These are phyloP conservation scores for Coemansia sp. DNA, from an alignment of 192 early-diverging fungal species.

Conservation along the genomic window DNA sequence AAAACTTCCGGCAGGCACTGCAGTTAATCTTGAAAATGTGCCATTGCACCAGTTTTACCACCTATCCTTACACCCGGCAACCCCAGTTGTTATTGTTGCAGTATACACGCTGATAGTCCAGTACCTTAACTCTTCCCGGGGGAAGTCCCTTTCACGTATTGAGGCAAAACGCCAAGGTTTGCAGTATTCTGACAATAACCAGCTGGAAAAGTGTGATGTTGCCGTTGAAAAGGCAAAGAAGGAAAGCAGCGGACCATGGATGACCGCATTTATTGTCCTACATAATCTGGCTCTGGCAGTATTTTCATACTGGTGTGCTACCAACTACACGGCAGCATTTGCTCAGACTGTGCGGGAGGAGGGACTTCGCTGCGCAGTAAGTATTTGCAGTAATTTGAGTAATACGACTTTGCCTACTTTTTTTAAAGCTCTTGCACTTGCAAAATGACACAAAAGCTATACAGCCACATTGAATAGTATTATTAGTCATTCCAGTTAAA, in stretches of 20 bases:
- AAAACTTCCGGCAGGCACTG: constrained; percentile 44
- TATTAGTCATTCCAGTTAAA: too few species aligned
- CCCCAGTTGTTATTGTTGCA: constrained; percentile 61
- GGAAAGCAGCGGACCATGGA: constrained; percentile 50
- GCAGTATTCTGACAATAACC: constrained; percentile 11
- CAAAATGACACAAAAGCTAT: neutral
- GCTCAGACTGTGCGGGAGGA: constrained; percentile 58
- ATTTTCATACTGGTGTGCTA: constrained; percentile 76
- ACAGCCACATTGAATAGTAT: too few species aligned
- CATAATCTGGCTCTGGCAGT: constrained; percentile 72
- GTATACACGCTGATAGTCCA: constrained; percentile 56
- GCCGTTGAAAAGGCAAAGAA: constrained; percentile 9
- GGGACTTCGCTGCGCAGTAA: constrained; percentile 62
- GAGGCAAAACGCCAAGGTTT: constrained; percentile 38
- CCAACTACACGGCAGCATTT: constrained; percentile 60
- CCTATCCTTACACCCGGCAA: constrained; percentile 64
- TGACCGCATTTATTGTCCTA: constrained; percentile 76
- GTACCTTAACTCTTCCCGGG: constrained; percentile 31
- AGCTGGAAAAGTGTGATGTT: neutral
- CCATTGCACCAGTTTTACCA: constrained; percentile 73
- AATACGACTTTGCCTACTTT: neutral
- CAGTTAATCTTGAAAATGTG: constrained; percentile 56
- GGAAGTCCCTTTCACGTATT: constrained; percentile 30
- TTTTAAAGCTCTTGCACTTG: neutral
- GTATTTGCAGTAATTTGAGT: constrained; percentile 13